Conservation (phyloP, 192 early-diverging fungal genomes). For the Rhizophagus prolifer region DNA sequence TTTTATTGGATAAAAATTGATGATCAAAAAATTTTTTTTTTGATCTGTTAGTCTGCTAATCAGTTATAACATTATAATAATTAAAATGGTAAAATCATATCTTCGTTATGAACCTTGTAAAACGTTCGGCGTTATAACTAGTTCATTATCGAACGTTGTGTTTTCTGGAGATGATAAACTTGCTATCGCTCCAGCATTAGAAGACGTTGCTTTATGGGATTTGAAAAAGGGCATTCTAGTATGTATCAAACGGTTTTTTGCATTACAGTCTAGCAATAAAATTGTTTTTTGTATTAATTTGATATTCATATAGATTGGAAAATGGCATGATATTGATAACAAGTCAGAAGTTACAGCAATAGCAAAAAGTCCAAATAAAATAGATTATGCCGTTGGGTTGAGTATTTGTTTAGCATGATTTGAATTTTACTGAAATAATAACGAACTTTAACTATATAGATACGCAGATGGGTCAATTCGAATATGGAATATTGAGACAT, state of each 20-base stretch:
- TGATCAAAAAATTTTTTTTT: not conserved
- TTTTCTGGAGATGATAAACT: conserved; percentile 70
- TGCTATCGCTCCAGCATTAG: conserved; percentile 80
- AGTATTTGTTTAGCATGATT: not conserved
- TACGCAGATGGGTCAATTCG: conserved; percentile 93
- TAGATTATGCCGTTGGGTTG: conserved; percentile 84
- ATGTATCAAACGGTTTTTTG: not conserved
- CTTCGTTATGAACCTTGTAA: conserved; percentile 77
- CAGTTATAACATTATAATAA: not conserved
- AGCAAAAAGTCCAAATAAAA: conserved; percentile 62
- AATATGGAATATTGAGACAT: conserved; percentile 69
- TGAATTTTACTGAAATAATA: not conserved
- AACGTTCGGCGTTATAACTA: conserved; percentile 84
- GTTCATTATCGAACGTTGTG: conserved; percentile 63
- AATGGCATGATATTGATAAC: conserved; percentile 82
- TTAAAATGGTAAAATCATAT: conserved; percentile 72
- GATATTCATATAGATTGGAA: conserved; percentile 42
- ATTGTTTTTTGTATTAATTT: no score
- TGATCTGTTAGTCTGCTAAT: no score
- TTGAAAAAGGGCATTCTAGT: conserved; percentile 76
- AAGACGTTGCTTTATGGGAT: conserved; percentile 84
- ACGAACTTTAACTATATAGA: conserved; percentile 30
- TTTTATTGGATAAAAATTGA: not conserved
- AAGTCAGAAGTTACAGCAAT: conserved; percentile 86
- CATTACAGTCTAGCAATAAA: not conserved